Evolutionary conservation across 2,329 filamentous ascomycete species (phyloP), one percentile per base, ranked within the genome.

Genomic region (Calonectria pauciramosa): DNA sequence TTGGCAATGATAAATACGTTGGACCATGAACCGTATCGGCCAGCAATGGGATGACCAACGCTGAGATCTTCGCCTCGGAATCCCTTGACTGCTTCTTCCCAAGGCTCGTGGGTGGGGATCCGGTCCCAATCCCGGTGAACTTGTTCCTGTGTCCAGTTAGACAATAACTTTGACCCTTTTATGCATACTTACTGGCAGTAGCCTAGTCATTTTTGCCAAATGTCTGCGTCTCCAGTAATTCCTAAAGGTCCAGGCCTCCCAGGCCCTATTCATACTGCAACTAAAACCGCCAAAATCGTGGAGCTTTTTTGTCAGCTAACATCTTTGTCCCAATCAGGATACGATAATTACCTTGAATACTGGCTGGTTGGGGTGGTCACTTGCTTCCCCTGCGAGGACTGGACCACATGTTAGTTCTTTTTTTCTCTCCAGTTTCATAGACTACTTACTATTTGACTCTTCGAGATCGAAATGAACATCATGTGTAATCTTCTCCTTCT

Each of bases 391-490:
- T 2, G 72, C 41, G 16, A 82, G 80, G 60, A 82, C 81, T 83
- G 18, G 54, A 80, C 80, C 81, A 13, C n/a, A 11, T 16, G 13
- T 36, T 30, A 20, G 32, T 36, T 32, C 14, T 69, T 72, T 76
- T 68, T 79, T 49, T 16, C 32, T 26, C 28, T 14, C 16, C 41
- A 60, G 23, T 32, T 3, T 14, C 3, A 9, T n/a, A 0, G 20
- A 26, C 18, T 2, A 72, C 77, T 28, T 78, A 84, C 83, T 74
- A 34, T 84, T 84, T 3, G 75, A 52, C 51, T 80, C 78, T 60
- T 84, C 83, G 6, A 84, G 59, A 59, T 84, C 82, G 9, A 81
- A 73, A 60, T 83, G 82, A 34, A 83, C 70, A 52, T 84, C 82
- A 51, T 83, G 79, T 1, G 75, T 71, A n/a, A 78, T 65, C 26